A percentile compares a stretch with the other conserved stretches of the same genome.
phyloP scores from a whole-genome alignment of 148 eudicot genomes.

The Rhododendron vialii region DNA sequence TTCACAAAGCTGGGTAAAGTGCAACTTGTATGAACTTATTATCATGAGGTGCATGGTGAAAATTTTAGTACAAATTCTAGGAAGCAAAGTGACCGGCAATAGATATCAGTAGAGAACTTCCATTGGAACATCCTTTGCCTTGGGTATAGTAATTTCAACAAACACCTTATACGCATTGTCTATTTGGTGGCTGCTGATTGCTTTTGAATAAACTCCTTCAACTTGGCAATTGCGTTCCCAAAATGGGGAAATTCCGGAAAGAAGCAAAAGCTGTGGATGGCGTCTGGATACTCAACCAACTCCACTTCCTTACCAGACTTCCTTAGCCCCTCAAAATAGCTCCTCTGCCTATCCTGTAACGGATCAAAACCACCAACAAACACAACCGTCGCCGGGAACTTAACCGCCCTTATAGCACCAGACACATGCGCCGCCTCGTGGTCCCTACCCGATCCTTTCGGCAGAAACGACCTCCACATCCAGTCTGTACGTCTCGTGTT shows the following conservation, averaged over 20 bases:
- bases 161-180: too few relatives aligned
- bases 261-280: conserved; percentile 25
- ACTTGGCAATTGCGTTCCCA: conserved; percentile 5
- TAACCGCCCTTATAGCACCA: conserved; percentile 5
- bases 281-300: conserved; percentile 33
- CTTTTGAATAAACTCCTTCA: conserved; percentile 26
- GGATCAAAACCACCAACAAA: conserved; percentile 34
- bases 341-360: conserved; percentile 37
- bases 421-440: conserved; percentile 30
- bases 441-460: conserved; percentile 32
- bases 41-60: too few relatives aligned
- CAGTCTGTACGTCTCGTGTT: conserved; percentile 21
- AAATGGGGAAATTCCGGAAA: conserved; percentile 21
- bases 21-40: too few relatives aligned
- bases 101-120: too few relatives aligned
- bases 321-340: conserved; percentile 24
- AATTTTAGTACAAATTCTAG: too few relatives aligned
- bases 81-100: too few relatives aligned
- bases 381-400: conserved; percentile 29
- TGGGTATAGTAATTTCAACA: too few relatives aligned
- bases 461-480: conserved; percentile 43
- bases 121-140: too few relatives aligned
- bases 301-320: conserved; percentile 29
- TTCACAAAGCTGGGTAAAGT: too few relatives aligned
- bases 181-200: not conserved